Conservation (phyloP, 495 filamentous ascomycete genomes). For the Xylaria nigripes region DNA sequence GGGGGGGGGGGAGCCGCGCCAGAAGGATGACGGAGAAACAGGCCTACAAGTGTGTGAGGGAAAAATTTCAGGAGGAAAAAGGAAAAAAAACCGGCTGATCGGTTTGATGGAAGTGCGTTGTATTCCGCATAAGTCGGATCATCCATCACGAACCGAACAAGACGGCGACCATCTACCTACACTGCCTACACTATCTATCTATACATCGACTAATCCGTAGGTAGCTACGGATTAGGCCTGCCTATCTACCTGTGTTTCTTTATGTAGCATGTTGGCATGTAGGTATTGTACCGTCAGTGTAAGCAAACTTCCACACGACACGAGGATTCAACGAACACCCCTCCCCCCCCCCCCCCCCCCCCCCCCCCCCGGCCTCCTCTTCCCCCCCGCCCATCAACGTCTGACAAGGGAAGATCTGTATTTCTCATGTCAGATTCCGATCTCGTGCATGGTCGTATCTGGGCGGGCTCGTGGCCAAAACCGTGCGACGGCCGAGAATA, state of each 20-base stretch:
- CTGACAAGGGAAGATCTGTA: constrained; percentile 15
- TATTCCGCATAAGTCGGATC: neutral
- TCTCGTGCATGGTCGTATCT: constrained; percentile 16
- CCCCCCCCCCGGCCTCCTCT: neutral
- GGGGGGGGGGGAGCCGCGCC: no score
- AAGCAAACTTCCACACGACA: neutral
- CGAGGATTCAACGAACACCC: constrained; percentile 1
- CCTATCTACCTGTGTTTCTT: no score
- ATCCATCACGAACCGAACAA: neutral
- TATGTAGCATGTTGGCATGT: no score
- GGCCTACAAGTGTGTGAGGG: no score
- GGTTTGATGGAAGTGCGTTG: neutral
- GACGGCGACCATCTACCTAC: neutral
- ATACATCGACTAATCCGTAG: no score
- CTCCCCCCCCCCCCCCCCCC: neutral
- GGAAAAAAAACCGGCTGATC: no score
- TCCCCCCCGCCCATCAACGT: constrained; percentile 6
- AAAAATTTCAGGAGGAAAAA: no score
- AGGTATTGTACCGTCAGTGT: neutral
- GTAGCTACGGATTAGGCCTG: no score
- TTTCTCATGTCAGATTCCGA: constrained; percentile 17
- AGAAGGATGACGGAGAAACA: no score
- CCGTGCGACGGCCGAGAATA: constrained; percentile 3
- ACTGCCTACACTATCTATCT: no score
- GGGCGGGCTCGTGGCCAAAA: constrained; percentile 12